A percentile compares a stretch with the other conserved stretches of the same genome.
Conservation (phyloP, 2,329 filamentous ascomycete genomes). For the Cladosporium cucumerinum region DNA sequence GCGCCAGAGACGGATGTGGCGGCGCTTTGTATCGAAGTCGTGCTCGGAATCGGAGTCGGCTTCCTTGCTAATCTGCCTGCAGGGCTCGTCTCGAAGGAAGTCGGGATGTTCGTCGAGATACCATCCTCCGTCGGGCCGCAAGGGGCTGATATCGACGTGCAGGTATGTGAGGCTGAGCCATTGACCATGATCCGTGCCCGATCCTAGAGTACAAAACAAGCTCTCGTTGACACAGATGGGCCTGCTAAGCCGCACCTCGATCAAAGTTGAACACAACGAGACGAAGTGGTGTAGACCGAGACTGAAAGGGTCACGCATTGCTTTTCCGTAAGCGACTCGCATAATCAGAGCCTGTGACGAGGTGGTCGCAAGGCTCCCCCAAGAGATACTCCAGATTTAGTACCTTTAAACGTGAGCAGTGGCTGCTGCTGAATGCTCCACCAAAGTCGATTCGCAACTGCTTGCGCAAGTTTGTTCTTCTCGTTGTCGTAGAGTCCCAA, state of each 20-base stretch:
- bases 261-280: neutral
- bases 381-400: neutral
- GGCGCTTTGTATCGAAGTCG: neutral
- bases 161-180: neutral
- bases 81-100: neutral
- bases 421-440: neutral
- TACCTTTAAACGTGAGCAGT: neutral
- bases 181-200: neutral
- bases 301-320: neutral
- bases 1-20: neutral
- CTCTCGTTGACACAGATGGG: neutral
- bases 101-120: neutral
- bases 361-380: neutral
- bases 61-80: neutral
- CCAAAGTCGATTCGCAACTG: neutral
- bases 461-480: neutral
- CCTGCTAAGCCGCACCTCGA: neutral
- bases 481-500: neutral
- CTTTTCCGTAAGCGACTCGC: no score
- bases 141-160: neutral
- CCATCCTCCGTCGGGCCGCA: neutral
- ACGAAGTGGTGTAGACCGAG: neutral
- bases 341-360: neutral
- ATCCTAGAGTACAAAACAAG: neutral
- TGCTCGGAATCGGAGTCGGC: neutral